Evolutionary conservation across 1,284 basidiomycete genomes (phyloP).

Genomic region (Irpex sp.): DNA sequence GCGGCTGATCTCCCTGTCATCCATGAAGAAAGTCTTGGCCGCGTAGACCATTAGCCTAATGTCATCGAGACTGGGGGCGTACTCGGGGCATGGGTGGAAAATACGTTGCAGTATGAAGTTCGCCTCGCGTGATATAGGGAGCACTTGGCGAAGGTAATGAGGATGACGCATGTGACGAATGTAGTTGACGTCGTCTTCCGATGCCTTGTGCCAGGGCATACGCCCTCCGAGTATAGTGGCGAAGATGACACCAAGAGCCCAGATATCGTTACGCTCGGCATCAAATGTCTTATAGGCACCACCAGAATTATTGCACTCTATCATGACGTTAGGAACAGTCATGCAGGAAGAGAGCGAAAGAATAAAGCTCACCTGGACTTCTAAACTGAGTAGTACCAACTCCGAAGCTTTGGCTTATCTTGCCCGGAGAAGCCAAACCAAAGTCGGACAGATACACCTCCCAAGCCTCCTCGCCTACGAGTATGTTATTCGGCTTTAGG

Average conservation of each 20-base stretch:
- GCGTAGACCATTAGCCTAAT: constrained; percentile 6
- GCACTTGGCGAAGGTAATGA: constrained; percentile 61
- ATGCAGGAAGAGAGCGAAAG: neutral
- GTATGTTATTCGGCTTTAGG: constrained; percentile 71
- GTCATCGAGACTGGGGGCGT: constrained; percentile 9
- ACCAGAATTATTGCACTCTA: constrained; percentile 24
- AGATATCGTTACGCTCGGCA: constrained; percentile 79
- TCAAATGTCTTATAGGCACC: constrained; percentile 43
- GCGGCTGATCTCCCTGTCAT: constrained; percentile 9
- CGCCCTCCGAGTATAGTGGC: constrained; percentile 80
- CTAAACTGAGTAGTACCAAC: constrained; percentile 50
- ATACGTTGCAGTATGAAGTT: constrained; percentile 50
- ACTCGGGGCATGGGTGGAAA: constrained; percentile 15
- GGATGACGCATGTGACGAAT: constrained; percentile 36
- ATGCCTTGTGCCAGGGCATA: constrained; percentile 85
- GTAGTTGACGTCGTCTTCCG: constrained; percentile 69
- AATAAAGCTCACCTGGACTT: constrained; percentile 40
- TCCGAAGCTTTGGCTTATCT: constrained; percentile 46
- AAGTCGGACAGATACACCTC: constrained; percentile 60
- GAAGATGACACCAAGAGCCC: constrained; percentile 61
- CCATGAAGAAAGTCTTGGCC: constrained; percentile 15
- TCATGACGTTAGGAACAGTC: neutral
- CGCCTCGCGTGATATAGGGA: constrained; percentile 68
- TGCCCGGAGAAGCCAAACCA: constrained; percentile 57
- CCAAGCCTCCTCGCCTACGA: constrained; percentile 42